These are phyloP conservation scores for Saccharata proteae DNA, from an alignment of 2,329 filamentous ascomycete species.

Conservation along the genomic window DNA sequence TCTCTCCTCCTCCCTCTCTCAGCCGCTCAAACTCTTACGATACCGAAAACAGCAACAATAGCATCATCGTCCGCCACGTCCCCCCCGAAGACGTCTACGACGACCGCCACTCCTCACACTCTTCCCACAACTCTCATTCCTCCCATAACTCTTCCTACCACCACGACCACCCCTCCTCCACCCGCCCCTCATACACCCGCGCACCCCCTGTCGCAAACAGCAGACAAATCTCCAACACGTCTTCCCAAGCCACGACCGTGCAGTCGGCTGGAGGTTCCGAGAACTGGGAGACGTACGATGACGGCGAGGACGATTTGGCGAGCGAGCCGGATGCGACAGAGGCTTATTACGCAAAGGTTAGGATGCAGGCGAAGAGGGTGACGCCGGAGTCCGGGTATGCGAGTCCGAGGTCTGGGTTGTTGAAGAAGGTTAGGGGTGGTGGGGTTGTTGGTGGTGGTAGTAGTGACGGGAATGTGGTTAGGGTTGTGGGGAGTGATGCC, in stretches of 20 bases:
- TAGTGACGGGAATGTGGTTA: slow-evolving; percentile 23
- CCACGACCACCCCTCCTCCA: slow-evolving; percentile 11
- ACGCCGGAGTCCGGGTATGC: slow-evolving; percentile 24
- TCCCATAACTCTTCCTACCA: slow-evolving; percentile 8
- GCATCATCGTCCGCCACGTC: slow-evolving; percentile 47
- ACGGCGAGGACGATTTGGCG: slow-evolving; percentile 46
- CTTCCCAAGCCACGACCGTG: slow-evolving; percentile 43
- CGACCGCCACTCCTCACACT: slow-evolving; percentile 45
- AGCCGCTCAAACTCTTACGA: slow-evolving; percentile 31
- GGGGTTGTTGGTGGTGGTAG: slow-evolving; percentile 13
- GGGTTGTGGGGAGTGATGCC: slow-evolving; percentile 18
- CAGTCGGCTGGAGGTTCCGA: slow-evolving; percentile 65
- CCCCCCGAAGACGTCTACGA: slow-evolving; percentile 78
- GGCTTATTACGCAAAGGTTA: slow-evolving; percentile 67
- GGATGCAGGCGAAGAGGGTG: slow-evolving; percentile 58
- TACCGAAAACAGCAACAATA: slow-evolving; percentile 23
- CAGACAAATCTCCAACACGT: slow-evolving; percentile 63
- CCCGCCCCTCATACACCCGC: slow-evolving; percentile 4
- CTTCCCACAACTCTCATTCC: slow-evolving; percentile 7
- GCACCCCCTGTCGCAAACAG: slow-evolving; percentile 26
- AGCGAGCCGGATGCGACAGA: slow-evolving; percentile 53
- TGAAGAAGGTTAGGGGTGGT: not conserved
- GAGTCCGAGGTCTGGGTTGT: slow-evolving; percentile 1
- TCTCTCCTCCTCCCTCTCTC: slow-evolving; percentile 37
- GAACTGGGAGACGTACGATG: slow-evolving; percentile 96